A percentile compares a stretch with the other conserved stretches of the same genome.
phyloP scores from a whole-genome alignment of 2,329 filamentous ascomycete genomes.

The Parastagonospora nodorum region DNA sequence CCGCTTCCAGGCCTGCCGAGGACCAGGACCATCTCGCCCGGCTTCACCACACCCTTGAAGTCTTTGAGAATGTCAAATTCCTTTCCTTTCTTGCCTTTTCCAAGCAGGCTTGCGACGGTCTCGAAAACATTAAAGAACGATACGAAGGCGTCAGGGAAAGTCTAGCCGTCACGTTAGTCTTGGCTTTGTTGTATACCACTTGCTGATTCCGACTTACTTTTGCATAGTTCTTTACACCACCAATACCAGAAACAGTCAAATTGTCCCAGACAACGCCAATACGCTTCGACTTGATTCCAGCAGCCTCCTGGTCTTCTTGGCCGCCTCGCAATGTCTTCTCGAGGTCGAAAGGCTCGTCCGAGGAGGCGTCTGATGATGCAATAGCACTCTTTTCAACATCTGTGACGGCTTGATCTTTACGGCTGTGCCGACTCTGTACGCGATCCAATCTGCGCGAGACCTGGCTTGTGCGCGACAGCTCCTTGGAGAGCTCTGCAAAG shows the following conservation, averaged over 20 bases:
- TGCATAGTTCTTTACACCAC: conserved; percentile 73
- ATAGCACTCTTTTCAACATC: conserved; percentile 65
- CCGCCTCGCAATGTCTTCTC: conserved; percentile 75
- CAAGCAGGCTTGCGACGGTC: conserved; percentile 67
- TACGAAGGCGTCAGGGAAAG: conserved; percentile 77
- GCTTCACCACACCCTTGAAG: conserved; percentile 64
- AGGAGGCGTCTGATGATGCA: conserved; percentile 39
- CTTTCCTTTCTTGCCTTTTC: conserved; percentile 68
- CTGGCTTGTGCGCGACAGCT: conserved; percentile 50
- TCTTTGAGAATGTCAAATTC: conserved; percentile 75
- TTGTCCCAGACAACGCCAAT: conserved; percentile 75
- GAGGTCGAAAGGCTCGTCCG: conserved; percentile 69
- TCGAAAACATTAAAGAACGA: conserved; percentile 76
- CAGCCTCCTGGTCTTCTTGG: conserved; percentile 71
- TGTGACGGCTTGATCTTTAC: conserved; percentile 33
- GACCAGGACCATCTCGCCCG: conserved; percentile 88
- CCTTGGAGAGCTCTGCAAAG: conserved; percentile 67
- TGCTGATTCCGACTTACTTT: conserved; percentile 35
- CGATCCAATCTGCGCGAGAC: conserved; percentile 47
- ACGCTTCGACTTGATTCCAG: conserved; percentile 80
- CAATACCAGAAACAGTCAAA: conserved; percentile 75
- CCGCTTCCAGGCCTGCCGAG: conserved; percentile 73
- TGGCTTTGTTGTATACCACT: conserved; percentile 12
- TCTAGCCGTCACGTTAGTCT: conserved; percentile 48
- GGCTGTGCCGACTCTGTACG: conserved; percentile 54